A percentile compares a stretch with the other conserved stretches of the same genome.
phyloP scores from a whole-genome alignment of 2,329 filamentous ascomycete species.

The Myriangium duriaei region DNA sequence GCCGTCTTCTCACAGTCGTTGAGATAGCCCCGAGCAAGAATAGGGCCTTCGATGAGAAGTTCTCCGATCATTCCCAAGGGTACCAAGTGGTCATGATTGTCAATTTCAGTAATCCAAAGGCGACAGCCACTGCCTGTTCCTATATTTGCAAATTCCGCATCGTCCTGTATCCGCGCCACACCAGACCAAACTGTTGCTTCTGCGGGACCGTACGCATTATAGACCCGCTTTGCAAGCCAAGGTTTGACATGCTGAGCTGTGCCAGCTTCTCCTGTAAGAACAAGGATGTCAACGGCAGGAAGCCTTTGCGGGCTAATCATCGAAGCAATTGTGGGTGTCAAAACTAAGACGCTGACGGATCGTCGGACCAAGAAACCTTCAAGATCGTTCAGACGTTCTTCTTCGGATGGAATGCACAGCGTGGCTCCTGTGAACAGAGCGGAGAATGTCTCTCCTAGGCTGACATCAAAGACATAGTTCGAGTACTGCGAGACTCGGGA shows the following conservation, averaged over 20 bases:
- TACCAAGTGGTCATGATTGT: neutral
- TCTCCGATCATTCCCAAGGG: constrained; percentile 34
- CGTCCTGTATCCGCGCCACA: too few species aligned
- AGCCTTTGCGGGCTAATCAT: neutral
- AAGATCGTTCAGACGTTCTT: constrained; percentile 33
- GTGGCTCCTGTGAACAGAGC: neutral
- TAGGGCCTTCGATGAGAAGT: constrained; percentile 33
- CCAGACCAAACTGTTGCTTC: too few species aligned
- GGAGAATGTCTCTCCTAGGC: neutral
- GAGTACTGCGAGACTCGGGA: constrained; percentile 2
- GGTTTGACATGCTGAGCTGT: neutral
- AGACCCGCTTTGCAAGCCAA: neutral
- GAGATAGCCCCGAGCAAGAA: constrained; percentile 33
- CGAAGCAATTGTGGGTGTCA: neutral
- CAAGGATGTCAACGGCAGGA: neutral
- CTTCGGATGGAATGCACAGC: constrained; percentile 28
- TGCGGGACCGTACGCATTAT: neutral
- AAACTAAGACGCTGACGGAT: neutral
- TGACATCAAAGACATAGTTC: constrained; percentile 2
- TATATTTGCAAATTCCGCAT: too few species aligned
- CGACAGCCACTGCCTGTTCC: too few species aligned
- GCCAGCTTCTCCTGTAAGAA: neutral
- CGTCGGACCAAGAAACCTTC: neutral
- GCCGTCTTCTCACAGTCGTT: constrained; percentile 18
- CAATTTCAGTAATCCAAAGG: neutral